Percentiles rank a stretch among this genome's conserved stretches.
phyloP scores from a whole-genome alignment of 2,329 filamentous ascomycete species.

The Fusarium anguioides region DNA sequence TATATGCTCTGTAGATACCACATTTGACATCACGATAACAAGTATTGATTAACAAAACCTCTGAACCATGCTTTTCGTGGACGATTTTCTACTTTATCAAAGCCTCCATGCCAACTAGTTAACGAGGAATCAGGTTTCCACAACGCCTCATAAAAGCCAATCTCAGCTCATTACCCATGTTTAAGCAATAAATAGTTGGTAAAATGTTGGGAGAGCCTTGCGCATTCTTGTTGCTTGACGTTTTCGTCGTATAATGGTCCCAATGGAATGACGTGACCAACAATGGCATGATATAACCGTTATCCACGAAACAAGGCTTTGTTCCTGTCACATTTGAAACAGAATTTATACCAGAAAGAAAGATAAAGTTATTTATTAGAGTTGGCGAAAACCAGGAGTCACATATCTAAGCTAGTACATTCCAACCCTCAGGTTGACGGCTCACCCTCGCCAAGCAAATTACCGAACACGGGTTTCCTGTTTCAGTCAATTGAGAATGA shows the following conservation, averaged over 20 bases:
- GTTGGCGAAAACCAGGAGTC: neutral
- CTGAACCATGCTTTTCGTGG: neutral
- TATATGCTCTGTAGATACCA: no score
- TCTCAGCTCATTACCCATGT: no score
- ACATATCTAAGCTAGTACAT: constrained; percentile 23
- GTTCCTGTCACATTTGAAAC: constrained; percentile 15
- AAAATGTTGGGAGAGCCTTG: neutral
- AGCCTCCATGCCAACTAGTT: no score
- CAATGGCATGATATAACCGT: neutral
- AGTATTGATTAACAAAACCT: no score
- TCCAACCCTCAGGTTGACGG: constrained; percentile 12
- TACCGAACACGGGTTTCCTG: neutral
- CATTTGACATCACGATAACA: no score
- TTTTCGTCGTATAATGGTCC: neutral
- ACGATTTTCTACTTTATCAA: no score
- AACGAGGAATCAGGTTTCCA: no score
- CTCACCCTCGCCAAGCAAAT: neutral
- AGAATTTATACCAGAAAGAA: neutral
- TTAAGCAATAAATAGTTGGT: neutral
- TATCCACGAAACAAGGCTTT: neutral
- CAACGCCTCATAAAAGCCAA: no score
- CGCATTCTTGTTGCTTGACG: neutral
- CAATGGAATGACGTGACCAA: neutral
- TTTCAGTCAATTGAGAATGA: neutral
- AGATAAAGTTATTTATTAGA: neutral